Conservation (phyloP, 805 yeast species). For the Ogataea nonfermentans region DNA sequence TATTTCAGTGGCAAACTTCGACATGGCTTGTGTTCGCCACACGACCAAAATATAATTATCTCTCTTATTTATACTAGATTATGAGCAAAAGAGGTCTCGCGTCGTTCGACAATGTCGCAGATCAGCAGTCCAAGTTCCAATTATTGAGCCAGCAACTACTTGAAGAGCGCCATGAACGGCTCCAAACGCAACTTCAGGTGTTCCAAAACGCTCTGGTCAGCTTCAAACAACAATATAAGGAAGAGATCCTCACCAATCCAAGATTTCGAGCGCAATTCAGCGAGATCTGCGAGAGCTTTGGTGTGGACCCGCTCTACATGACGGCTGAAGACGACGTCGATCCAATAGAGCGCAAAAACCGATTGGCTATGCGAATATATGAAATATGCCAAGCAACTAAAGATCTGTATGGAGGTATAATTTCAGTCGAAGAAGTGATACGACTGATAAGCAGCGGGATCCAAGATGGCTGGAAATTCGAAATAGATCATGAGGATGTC, state of each 20-base stretch:
- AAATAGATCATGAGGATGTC: conserved; percentile 49
- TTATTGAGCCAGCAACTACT: conserved; percentile 50
- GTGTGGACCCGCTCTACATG: conserved; percentile 74
- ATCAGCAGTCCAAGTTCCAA: conserved; percentile 39
- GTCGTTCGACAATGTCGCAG: conserved; percentile 26
- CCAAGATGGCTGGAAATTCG: conserved; percentile 30
- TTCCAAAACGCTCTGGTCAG: conserved; percentile 76
- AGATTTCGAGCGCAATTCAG: conserved; percentile 71
- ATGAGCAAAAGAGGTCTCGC: conserved; percentile 31
- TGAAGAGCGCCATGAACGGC: conserved; percentile 55
- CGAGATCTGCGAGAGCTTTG: conserved; percentile 72
- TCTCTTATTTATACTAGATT: background rate
- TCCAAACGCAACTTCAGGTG: conserved; percentile 68
- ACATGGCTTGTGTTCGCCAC: conserved; percentile 3
- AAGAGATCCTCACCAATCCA: conserved; percentile 61
- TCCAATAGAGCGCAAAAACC: conserved; percentile 57
- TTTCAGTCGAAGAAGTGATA: conserved; percentile 56
- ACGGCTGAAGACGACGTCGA: conserved; percentile 30
- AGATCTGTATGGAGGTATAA: conserved; percentile 78
- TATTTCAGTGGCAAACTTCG: conserved; percentile 17
- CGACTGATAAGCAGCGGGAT: conserved; percentile 28
- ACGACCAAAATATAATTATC: conserved; percentile 4
- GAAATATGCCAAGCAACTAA: conserved; percentile 72
- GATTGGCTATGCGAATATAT: conserved; percentile 68
- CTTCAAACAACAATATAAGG: conserved; percentile 70